Percentiles rank a stretch among this genome's conserved stretches.
Evolutionary conservation across 768 basidiomycete species (phyloP).

Genomic region (Filobasidium floriforme): DNA sequence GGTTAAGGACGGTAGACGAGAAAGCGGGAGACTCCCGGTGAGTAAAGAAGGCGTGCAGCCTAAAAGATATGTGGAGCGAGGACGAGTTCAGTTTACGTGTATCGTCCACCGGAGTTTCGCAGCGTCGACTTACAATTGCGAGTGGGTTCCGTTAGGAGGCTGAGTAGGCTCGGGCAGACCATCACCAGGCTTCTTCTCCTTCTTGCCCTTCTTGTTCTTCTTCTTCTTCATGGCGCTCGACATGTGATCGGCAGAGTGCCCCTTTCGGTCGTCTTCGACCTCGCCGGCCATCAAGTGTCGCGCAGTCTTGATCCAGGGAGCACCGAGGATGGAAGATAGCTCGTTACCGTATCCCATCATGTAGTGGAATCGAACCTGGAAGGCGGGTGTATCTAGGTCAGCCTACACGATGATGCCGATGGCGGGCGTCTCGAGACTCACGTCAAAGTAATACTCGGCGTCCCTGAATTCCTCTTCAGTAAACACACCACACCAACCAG

Average conservation of each 20-base stretch:
- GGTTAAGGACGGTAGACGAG: conserved; percentile 45
- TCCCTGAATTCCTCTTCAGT: conserved; percentile 45
- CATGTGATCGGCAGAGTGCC: not conserved
- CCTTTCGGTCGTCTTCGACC: conserved; percentile 31
- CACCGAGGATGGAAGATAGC: conserved; percentile 44
- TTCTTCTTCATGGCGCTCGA: conserved; percentile 3
- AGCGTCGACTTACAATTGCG: conserved; percentile 46
- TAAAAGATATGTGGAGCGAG: conserved; percentile 31
- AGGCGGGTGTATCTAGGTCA: conserved; percentile 7
- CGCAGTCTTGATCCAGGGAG: conserved; percentile 45
- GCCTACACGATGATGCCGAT: conserved; percentile 6
- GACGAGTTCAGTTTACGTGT: conserved; percentile 17
- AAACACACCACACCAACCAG: conserved; percentile 44
- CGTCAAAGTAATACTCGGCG: conserved; percentile 44
- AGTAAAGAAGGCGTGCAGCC: conserved; percentile 46
- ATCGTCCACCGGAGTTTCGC: conserved; percentile 37
- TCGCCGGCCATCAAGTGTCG: conserved; percentile 41
- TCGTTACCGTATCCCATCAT: conserved; percentile 45
- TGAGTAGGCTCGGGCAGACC: conserved; percentile 41
- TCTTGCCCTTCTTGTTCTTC: conserved; percentile 21
- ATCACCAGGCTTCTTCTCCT: conserved; percentile 16
- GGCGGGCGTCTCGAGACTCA: conserved; percentile 16
- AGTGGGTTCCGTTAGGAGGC: conserved; percentile 47
- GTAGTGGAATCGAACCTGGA: conserved; percentile 39
- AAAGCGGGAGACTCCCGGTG: conserved; percentile 48